A percentile compares a stretch with the other conserved stretches of the same genome.
Evolutionary conservation across 2,329 filamentous ascomycete species (phyloP).

Genomic region (Cercospora zeina): DNA sequence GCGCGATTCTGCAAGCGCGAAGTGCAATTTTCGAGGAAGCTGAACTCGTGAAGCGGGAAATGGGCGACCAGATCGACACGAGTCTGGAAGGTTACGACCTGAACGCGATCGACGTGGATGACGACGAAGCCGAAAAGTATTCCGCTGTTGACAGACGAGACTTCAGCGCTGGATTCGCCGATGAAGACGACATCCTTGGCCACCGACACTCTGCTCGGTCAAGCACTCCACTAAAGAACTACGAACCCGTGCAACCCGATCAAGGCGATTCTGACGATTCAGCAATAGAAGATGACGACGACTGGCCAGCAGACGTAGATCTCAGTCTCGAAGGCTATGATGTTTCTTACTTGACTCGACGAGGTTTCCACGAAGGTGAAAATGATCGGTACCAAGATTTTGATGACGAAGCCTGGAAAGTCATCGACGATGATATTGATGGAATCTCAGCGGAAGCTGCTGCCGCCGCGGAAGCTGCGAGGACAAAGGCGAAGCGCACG

Average conservation of each 20-base stretch:
- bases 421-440: conserved; percentile 1
- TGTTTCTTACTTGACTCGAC: background rate
- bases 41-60: conserved; percentile 8
- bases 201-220: conserved; percentile 6
- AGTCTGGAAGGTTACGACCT: conserved; percentile 20
- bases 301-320: background rate
- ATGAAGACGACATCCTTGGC: background rate
- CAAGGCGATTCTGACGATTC: background rate
- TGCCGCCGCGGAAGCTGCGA: conserved; percentile 1
- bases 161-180: background rate
- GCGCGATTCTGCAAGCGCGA: background rate
- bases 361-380: background rate
- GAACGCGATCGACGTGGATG: conserved; percentile 6
- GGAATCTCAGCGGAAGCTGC: conserved; percentile 1
- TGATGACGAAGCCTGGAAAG: background rate
- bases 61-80: conserved; percentile 15
- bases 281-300: background rate
- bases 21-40: conserved; percentile 6
- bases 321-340: conserved; percentile 1
- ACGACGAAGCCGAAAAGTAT: background rate
- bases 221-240: conserved; percentile 4
- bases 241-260: conserved; percentile 9
- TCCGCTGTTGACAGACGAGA: background rate
- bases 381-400: conserved; percentile 12
- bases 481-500: background rate